These are phyloP conservation scores for Magnusiomyces clavatus DNA, from an alignment of 1,139 yeast genomes.

Conservation along the genomic window DNA sequence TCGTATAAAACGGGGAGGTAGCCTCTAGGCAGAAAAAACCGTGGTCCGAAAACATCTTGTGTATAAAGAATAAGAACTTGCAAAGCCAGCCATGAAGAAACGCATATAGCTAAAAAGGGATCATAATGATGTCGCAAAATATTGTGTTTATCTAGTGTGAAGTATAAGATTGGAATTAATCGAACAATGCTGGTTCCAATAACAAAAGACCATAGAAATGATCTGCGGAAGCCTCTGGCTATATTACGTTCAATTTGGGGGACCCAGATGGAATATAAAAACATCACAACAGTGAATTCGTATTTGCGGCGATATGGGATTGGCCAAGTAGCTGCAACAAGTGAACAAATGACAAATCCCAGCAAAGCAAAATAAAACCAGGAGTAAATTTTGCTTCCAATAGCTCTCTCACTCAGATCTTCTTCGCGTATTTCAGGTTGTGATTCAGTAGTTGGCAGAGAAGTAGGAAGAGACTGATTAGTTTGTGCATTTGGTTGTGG, in stretches of 20 bases:
- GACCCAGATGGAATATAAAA: conserved; percentile 73
- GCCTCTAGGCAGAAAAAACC: conserved; percentile 74
- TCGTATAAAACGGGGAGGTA: conserved; percentile 74
- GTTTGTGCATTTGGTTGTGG: not conserved
- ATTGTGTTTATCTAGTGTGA: conserved; percentile 39
- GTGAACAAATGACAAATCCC: conserved; percentile 49
- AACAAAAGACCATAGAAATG: conserved; percentile 65
- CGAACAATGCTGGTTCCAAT: conserved; percentile 59
- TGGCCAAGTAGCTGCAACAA: conserved; percentile 62
- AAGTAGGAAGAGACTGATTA: not conserved
- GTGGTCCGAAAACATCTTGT: conserved; percentile 65
- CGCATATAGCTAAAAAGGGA: conserved; percentile 38
- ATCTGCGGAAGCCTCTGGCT: conserved; percentile 50
- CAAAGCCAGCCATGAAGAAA: conserved; percentile 46
- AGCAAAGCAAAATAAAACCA: conserved; percentile 54
- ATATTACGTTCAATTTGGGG: conserved; percentile 84
- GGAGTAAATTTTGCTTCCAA: conserved; percentile 54
- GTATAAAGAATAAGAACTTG: conserved; percentile 51
- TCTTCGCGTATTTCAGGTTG: conserved; percentile 14
- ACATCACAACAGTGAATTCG: conserved; percentile 48
- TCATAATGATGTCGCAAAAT: conserved; percentile 54
- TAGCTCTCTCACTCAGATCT: conserved; percentile 46
- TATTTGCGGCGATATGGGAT: conserved; percentile 44
- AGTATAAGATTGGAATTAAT: conserved; percentile 55
- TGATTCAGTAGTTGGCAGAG: not conserved